Percentiles rank a stretch among this genome's conserved stretches.
phyloP scores from a whole-genome alignment of 768 basidiomycete genomes.

The Rhodotorula babjevae region DNA sequence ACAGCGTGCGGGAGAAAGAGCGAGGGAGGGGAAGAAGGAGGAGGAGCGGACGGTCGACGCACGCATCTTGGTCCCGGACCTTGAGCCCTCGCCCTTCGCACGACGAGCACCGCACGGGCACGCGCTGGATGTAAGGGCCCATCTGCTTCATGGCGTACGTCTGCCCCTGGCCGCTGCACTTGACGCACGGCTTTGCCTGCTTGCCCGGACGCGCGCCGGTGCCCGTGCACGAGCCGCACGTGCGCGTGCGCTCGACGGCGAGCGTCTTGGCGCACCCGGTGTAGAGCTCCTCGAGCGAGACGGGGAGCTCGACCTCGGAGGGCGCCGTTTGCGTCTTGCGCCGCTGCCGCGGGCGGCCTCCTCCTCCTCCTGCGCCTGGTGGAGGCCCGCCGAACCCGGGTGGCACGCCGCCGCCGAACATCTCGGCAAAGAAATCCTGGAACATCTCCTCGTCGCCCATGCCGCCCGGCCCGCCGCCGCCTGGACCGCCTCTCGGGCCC shows the following conservation, averaged over 20 bases:
- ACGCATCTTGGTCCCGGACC: constrained; percentile 80
- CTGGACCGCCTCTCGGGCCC: constrained; percentile 45
- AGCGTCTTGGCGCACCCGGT: constrained; percentile 83
- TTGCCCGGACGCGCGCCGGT: constrained; percentile 76
- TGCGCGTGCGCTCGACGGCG: constrained; percentile 77
- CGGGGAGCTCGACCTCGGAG: constrained; percentile 62
- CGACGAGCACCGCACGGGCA: constrained; percentile 55
- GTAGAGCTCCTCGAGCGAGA: constrained; percentile 87
- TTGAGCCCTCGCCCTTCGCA: constrained; percentile 62
- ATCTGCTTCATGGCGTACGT: constrained; percentile 21
- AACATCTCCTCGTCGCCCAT: constrained; percentile 68
- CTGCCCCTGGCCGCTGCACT: constrained; percentile 65
- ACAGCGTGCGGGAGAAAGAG: too few species aligned
- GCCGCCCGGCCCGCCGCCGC: constrained; percentile 49
- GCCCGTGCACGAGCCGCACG: constrained; percentile 79
- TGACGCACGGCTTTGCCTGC: constrained; percentile 75
- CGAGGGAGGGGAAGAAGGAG: neutral
- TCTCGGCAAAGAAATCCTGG: constrained; percentile 61
- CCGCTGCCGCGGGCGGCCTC: constrained; percentile 44
- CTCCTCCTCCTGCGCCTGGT: constrained; percentile 34
- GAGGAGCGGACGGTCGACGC: constrained; percentile 37
- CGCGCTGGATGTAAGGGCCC: constrained; percentile 13
- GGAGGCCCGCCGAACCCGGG: constrained; percentile 10
- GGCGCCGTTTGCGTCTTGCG: constrained; percentile 48
- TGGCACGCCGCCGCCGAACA: constrained; percentile 20